Base-by-base conservation (phyloP, 352 stramenopile species). In the Elongisporangium senticosum region DNA sequence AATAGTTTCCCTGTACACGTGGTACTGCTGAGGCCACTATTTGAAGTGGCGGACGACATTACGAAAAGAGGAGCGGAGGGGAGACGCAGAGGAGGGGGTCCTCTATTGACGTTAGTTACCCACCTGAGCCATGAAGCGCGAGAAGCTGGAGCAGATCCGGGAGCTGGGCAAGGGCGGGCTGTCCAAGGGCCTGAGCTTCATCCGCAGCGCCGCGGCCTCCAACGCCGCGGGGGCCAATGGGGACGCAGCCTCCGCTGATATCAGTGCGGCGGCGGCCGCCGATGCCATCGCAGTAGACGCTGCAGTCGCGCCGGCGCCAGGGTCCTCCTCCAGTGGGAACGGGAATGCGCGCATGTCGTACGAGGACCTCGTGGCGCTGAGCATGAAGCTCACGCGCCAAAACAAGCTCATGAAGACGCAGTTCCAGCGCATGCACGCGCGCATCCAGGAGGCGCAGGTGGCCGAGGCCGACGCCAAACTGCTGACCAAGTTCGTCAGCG, bases 71-170 rank as follows among this genome's bases (percentile, higher is more conserved):
- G 33, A 43, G 33, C 33, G 33, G 33, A 43, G 33, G 33, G 33
- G 33, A 43, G 33, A 43, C 33, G 33, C 13, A 17, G 33, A 43
- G 11, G 33, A 43, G 33, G 33, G 33, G 33, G 33, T 43, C 33
- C 33, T 43, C 33, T 43, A 43, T 43, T 43, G 33, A 43, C 49
- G 49, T 53, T 14, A 43, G 33, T 43, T 43, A 43, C 33, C 33
- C 33, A 43, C 33, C 33, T 43, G 33, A 43, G 20, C 39, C 58
- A 93, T 93, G 78, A 93, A 93, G 72, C 93, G 93, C 70, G 83
- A 95, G 68, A 87, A 89, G 72, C 77, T 95, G 23, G 86, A 93
- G 71, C 82, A 95, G 63, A 95, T 95, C 84, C 83, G 79, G 61
- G 86, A 95, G 73, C 72, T 92, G 23, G 84, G 86, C 20, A 80